Base-by-base conservation (phyloP, 23 red algal species). In the Gracilaria domingensis region DNA sequence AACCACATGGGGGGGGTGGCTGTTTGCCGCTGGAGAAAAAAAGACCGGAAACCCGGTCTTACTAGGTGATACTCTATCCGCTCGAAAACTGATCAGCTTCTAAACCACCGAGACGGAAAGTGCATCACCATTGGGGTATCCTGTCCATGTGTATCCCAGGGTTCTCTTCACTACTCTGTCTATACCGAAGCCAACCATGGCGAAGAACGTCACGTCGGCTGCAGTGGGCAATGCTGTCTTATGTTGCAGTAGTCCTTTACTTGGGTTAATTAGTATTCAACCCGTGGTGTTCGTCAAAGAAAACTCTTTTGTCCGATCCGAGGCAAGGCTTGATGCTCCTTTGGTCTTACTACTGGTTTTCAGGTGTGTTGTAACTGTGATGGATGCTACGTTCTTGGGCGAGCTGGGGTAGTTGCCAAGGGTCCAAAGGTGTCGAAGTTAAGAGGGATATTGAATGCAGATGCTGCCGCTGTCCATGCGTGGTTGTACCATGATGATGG, bases 221-320 rank as follows among this genome's bases (percentile, higher is more conserved):
- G 87, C 75, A n/a, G 65, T 91, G 50, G 70, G 75, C 51, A 75
- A 70, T 34, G 79, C 89, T 77, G 89, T 95, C 47, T 59, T n/a
- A n/a, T n/a, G n/a, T 81, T 24, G 93, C 96, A 23, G 96, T 98
- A 39, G 80, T 82, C 11, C 91, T 94, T 76, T 98, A 95, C 70
- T 98, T n/a, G n/a, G 96, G 96, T 56, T 93, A 35, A 93, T 98
- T 4, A 93, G 88, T 37, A 95, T 98, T 25, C n/a, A n/a, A n/a
- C 84, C 93, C 21, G 94, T 98, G 93, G 96, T 98, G 44, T 98
- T 98, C 85, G 77, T 93, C 34, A 98, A 98, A n/a, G 83, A 98
- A 98, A 72, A 34, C 94, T 28, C 59, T 98, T 26, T 77, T 98
- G 48, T 93, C 89, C 42, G 65, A 60, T 35, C 90, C 29, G 80